Base-by-base conservation (phyloP, 2,329 filamentous ascomycete species). In the Xenosphaeropsis pyriputrescens region DNA sequence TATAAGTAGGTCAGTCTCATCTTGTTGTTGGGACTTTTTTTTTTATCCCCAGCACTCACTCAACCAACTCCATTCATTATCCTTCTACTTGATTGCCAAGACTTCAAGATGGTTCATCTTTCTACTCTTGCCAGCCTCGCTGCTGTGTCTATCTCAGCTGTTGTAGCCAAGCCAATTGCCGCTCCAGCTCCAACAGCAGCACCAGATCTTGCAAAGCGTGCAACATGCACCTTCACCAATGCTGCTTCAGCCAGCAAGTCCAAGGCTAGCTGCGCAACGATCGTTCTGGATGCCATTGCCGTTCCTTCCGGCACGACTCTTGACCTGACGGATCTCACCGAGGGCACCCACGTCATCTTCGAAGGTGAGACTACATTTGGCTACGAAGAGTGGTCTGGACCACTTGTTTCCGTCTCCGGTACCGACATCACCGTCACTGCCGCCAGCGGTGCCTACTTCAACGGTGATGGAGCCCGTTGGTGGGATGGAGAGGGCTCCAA, bases 281-380 rank as follows among this genome's bases (percentile, higher is more conserved):
- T 78, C 42, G 53, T 64, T 14, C 57, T 78, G 15, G 63, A 61
- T 41, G 59, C 62, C 45, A 63, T 78, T 34, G 56, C 56, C n/a
- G 72, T 78, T 12, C 73, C 74, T 3, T 65, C 71, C 5, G 72
- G 72, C 16, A 57, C 58, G 8, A 76, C 72, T 3, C 63, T 79
- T 3, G 70, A 78, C 49, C 52, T 79, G 42, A 71, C 70, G 11
- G 57, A 59, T 15, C 60, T 76, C 30, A 61, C 60, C 1, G 50
- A 55, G 14, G 67, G 65, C 44, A 73, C 71, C 18, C 66, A 55
- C 38, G 33, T 80, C 44, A 71, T 68, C 47, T 82, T 82, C 56
- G 56, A 71, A 40, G 79, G 78, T 32, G 70, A 62, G 12, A 82
- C 77, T n/a, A 73, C 69, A 37, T 83, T 77, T 49, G 76, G 64